Percentiles rank a stretch among this genome's conserved stretches.
These are phyloP conservation scores for Fusarium sacchari DNA, from an alignment of 2,329 filamentous ascomycete species.

Conservation along the genomic window DNA sequence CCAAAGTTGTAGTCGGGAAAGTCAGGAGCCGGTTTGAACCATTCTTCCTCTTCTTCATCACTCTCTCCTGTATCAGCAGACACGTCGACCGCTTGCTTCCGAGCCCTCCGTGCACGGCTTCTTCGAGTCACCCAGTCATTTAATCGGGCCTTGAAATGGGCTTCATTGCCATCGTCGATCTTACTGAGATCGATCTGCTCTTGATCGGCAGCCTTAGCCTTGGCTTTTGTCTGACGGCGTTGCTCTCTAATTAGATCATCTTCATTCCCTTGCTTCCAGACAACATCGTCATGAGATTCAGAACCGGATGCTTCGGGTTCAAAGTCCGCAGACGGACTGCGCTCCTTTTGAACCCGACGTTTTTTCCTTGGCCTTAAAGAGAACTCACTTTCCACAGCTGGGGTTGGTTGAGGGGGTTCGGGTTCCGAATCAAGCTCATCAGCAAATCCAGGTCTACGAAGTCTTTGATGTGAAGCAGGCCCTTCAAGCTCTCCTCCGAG, in stretches of 20 bases:
- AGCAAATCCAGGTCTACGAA: conserved; percentile 78
- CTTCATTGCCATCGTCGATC: conserved; percentile 90
- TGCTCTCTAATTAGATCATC: conserved; percentile 52
- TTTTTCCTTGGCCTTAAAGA: conserved; percentile 69
- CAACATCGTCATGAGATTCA: conserved; percentile 48
- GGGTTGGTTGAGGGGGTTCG: conserved; percentile 25
- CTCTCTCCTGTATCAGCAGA: conserved; percentile 53
- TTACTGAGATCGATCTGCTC: conserved; percentile 61
- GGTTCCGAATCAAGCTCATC: conserved; percentile 44
- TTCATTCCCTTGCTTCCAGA: conserved; percentile 54
- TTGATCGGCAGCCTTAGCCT: conserved; percentile 48
- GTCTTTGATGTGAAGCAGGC: conserved; percentile 74
- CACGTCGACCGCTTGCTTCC: conserved; percentile 50
- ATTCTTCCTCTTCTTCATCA: conserved; percentile 67
- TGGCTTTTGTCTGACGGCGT: conserved; percentile 56
- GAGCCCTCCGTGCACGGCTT: conserved; percentile 54
- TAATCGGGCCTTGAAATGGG: conserved; percentile 79
- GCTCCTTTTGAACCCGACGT: conserved; percentile 52
- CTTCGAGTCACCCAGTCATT: conserved; percentile 74
- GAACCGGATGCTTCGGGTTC: conserved; percentile 49
- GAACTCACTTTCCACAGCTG: conserved; percentile 61
- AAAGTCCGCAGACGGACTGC: conserved; percentile 60
- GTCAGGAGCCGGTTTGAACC: conserved; percentile 87
- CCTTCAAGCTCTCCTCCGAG: conserved; percentile 56
- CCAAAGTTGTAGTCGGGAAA: conserved; percentile 79